Evolutionary conservation across 2,329 filamentous ascomycete species (phyloP), one percentile per base, ranked within the genome.

Genomic region (Ophiocordyceps camponoti-saundersi): DNA sequence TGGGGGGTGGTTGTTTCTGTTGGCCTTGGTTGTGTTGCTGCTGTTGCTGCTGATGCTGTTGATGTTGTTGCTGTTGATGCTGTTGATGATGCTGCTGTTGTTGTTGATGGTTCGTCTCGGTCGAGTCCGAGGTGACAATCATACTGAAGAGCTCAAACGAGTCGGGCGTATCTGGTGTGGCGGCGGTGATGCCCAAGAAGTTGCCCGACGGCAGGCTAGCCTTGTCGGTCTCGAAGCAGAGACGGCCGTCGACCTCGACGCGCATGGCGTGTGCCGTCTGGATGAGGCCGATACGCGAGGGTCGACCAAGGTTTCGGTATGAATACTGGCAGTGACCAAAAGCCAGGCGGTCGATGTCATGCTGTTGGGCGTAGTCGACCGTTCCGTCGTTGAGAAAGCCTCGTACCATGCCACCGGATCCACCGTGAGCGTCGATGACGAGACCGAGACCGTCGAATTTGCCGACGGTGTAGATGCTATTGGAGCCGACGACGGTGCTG

Each of bases 141-240:
- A 96, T 75, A 61, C 90, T 93, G 71, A 89, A 92, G 53, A 95
- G 64, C 65, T 98, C 92, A 57, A 95, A 94, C 6, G 87, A 94
- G 65, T 98, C 92, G 1, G 92, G 88, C 56, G 80, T 89, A 54
- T 96, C 90, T 29, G 86, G 85, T 3, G 86, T 90, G 16, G 86
- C 85, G 41, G 90, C 92, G 13, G 84, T 87, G 54, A 98, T 68
- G 56, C 92, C 92, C 53, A 95, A 85, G 60, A 77, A 75, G 68
- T 96, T 93, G 53, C 85, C 85, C 2, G 73, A 56, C 3, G 90
- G 92, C 22, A 98, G 73, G 50, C 70, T 71, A 57, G 96, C 73
- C 69, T 86, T 84, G 62, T 80, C 69, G 46, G 80, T 90, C 59
- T 86, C 77, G 66, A 98, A 95, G 69, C 92, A 98, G 40, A 77